Evolutionary conservation across 2,329 filamentous ascomycete genomes (phyloP).

Genomic region (Setomelanomma holmii): DNA sequence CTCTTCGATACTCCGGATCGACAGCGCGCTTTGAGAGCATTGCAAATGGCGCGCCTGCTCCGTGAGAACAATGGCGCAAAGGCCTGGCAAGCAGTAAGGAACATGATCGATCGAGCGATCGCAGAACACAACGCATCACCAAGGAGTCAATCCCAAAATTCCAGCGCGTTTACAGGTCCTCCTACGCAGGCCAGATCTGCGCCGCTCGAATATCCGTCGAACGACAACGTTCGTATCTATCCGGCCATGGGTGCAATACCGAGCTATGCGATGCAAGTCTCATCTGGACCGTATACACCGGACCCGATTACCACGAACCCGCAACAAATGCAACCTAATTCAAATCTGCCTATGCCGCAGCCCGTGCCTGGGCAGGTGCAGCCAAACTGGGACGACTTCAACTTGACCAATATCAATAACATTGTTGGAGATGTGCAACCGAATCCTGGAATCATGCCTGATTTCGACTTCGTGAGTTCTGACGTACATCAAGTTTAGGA

Average conservation of each 20-base stretch:
- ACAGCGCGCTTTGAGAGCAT: constrained; percentile 42
- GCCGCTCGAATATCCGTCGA: constrained; percentile 13
- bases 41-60: constrained; percentile 40
- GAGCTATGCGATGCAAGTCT: constrained; percentile 19
- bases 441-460: constrained; percentile 36
- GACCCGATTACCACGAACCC: constrained; percentile 3
- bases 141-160: constrained; percentile 21
- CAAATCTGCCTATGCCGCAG: constrained; percentile 11
- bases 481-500: not conserved
- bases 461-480: constrained; percentile 46
- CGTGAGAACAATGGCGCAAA: constrained; percentile 45
- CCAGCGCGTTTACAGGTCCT: constrained; percentile 23
- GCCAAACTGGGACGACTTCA: constrained; percentile 40
- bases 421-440: constrained; percentile 37
- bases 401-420: constrained; percentile 43
- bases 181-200: constrained; percentile 7
- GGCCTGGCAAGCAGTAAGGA: constrained; percentile 46
- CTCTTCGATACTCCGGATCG: constrained; percentile 45
- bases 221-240: constrained; percentile 21
- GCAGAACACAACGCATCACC: constrained; percentile 30
- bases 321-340: constrained; percentile 9
- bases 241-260: constrained; percentile 21
- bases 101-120: constrained; percentile 48
- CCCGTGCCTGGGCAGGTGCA: constrained; percentile 18
- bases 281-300: constrained; percentile 10